These are phyloP conservation scores for Coprinellus micaceus DNA, from an alignment of 768 basidiomycete genomes.

Conservation along the genomic window DNA sequence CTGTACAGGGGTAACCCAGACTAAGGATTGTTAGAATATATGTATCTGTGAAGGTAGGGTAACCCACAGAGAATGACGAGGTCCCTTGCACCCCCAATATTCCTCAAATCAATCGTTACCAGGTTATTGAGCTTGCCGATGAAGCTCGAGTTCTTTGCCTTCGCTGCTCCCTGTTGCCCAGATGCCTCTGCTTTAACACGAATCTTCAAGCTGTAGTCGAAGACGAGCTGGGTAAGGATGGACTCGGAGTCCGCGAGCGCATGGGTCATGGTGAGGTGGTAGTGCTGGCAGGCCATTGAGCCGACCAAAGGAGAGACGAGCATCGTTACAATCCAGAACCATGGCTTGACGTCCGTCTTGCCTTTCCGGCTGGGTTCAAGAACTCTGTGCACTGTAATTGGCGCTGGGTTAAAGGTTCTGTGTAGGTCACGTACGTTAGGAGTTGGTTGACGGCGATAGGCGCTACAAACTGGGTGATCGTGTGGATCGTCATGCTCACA, in stretches of 20 bases:
- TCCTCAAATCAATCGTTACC: slow-evolving; percentile 54
- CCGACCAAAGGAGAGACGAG: slow-evolving; percentile 7
- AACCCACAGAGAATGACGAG: slow-evolving; percentile 10
- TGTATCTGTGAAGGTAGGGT: not conserved
- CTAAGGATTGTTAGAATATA: slow-evolving; percentile 4
- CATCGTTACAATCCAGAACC: slow-evolving; percentile 16
- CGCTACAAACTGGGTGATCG: slow-evolving; percentile 29
- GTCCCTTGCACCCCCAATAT: slow-evolving; percentile 26
- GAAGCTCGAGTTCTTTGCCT: slow-evolving; percentile 35
- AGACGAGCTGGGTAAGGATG: slow-evolving; percentile 36
- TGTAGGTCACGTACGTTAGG: slow-evolving; percentile 31
- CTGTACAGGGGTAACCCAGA: slow-evolving; percentile 41
- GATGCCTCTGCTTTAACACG: slow-evolving; percentile 47
- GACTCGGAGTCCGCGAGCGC: slow-evolving; percentile 46
- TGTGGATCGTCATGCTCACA: slow-evolving; percentile 26
- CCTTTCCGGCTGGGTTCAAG: slow-evolving; percentile 18
- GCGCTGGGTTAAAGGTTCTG: not conserved
- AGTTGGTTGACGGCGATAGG: slow-evolving; percentile 43
- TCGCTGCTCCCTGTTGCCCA: not conserved
- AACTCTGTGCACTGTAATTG: slow-evolving; percentile 14
- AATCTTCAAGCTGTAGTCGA: slow-evolving; percentile 50
- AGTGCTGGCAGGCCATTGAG: slow-evolving; percentile 25
- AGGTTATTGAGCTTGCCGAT: slow-evolving; percentile 74
- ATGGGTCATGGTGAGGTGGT: slow-evolving; percentile 42
- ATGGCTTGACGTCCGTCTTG: slow-evolving; percentile 9